Evolutionary conservation across 768 basidiomycete species (phyloP).

Genomic region (Piloderma croceum): DNA sequence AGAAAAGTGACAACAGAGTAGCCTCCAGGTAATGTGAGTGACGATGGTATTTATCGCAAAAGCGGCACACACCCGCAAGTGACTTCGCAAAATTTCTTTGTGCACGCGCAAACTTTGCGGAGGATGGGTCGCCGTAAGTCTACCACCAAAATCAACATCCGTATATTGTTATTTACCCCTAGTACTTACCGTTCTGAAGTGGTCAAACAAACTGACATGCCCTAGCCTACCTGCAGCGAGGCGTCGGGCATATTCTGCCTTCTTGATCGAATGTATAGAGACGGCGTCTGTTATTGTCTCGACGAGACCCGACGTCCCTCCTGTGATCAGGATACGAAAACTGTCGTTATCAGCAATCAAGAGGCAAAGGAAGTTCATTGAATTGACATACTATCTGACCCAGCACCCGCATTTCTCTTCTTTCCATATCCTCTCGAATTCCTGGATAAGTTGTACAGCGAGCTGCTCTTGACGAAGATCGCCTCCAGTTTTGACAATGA

Average conservation of each 20-base stretch:
- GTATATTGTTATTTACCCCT: neutral
- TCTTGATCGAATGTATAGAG: conserved; percentile 99
- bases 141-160: conserved; percentile 22
- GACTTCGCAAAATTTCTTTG: conserved; percentile 94
- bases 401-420: conserved; percentile 91
- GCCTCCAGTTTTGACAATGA: conserved; percentile 97
- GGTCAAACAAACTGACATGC: conserved; percentile 86
- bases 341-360: conserved; percentile 33
- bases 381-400: conserved; percentile 76
- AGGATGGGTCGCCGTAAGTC: conserved; percentile 88
- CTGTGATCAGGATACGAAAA: conserved; percentile 94
- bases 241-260: conserved; percentile 91
- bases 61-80: conserved; percentile 54
- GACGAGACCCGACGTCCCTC: conserved; percentile 86
- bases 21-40: conserved; percentile 37
- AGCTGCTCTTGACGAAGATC: conserved; percentile 97
- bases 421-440: conserved; percentile 91
- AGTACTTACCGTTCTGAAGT: conserved; percentile 74
- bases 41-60: neutral
- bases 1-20: conserved; percentile 96
- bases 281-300: conserved; percentile 99
- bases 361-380: neutral
- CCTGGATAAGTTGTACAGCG: conserved; percentile 89
- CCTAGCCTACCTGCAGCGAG: conserved; percentile 75
- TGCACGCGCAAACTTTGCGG: conserved; percentile 82